Conservation (phyloP, 2,329 filamentous ascomycete genomes). For the Talaromyces funiculosus region DNA sequence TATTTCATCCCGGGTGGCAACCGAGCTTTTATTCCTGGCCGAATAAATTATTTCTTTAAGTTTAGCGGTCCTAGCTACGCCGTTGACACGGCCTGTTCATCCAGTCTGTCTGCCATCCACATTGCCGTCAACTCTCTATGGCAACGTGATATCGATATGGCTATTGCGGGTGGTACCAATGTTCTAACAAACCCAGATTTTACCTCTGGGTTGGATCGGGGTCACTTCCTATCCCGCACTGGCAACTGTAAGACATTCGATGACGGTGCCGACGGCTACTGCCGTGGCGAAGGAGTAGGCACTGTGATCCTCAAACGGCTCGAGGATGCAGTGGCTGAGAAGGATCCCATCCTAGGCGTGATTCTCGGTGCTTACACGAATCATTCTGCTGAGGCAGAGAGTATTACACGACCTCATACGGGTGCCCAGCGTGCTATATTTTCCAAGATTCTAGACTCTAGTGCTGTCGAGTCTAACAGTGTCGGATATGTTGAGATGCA, state of each 20-base stretch:
- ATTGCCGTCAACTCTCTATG: slow-evolving; percentile 65
- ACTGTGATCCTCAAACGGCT: slow-evolving; percentile 45
- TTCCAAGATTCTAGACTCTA: too few species aligned
- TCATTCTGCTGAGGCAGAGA: slow-evolving; percentile 36
- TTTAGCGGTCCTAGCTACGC: slow-evolving; percentile 64
- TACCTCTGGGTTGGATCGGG: slow-evolving; percentile 63
- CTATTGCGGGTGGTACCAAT: slow-evolving; percentile 68
- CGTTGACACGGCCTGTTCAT: slow-evolving; percentile 69
- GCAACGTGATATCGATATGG: slow-evolving; percentile 69
- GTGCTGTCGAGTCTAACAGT: slow-evolving; percentile 45
- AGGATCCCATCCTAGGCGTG: slow-evolving; percentile 33
- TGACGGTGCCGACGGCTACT: slow-evolving; percentile 46
- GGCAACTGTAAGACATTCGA: slow-evolving; percentile 46
- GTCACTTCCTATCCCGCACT: slow-evolving; percentile 3
- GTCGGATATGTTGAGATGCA: slow-evolving; percentile 79
- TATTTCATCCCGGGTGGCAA: slow-evolving; percentile 58
- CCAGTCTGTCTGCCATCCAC: slow-evolving; percentile 63
- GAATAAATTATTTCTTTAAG: slow-evolving; percentile 69
- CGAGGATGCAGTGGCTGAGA: slow-evolving; percentile 43
- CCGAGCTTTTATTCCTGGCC: slow-evolving; percentile 52
- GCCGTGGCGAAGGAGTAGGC: slow-evolving; percentile 44
- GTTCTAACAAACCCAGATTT: slow-evolving; percentile 68
- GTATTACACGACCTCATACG: slow-evolving; percentile 30
- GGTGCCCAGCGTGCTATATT: too few species aligned
- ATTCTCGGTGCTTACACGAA: slow-evolving; percentile 37